These are phyloP conservation scores for Cutaneotrichosporon mucoides DNA, from an alignment of 1,284 basidiomycete genomes.

Conservation along the genomic window DNA sequence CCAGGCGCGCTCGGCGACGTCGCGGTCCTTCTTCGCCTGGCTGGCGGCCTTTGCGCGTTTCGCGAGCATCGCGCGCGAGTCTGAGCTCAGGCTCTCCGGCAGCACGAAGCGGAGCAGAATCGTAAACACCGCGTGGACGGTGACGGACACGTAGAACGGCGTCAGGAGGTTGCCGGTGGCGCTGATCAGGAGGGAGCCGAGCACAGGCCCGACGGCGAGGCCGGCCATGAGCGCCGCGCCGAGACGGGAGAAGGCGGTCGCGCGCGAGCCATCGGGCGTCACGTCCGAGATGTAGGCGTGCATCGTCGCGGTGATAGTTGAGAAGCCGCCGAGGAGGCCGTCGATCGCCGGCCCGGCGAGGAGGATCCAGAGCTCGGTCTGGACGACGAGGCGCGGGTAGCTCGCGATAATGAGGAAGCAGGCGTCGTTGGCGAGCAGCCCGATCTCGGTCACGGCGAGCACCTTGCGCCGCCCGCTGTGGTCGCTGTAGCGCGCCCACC, in stretches of 20 bases:
- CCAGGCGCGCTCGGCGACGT: conserved; percentile 47
- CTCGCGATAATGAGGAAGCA: conserved; percentile 73
- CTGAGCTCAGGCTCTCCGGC: conserved; percentile 65
- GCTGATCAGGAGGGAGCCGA: conserved; percentile 67
- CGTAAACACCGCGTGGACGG: conserved; percentile 52
- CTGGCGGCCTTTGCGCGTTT: conserved; percentile 41
- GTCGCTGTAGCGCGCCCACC: conserved; percentile 82
- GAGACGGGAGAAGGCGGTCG: conserved; percentile 74
- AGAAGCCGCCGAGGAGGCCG: conserved; percentile 78
- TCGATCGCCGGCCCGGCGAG: conserved; percentile 75
- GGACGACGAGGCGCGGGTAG: conserved; percentile 61
- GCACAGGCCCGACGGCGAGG: conserved; percentile 64
- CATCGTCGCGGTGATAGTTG: conserved; percentile 69
- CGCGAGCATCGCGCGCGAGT: conserved; percentile 36
- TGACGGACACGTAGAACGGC: conserved; percentile 64
- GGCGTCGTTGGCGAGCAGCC: conserved; percentile 70
- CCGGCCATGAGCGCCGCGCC: conserved; percentile 56
- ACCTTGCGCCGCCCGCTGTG: conserved; percentile 70
- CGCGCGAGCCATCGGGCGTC: conserved; percentile 75
- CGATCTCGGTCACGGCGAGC: conserved; percentile 64
- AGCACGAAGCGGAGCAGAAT: conserved; percentile 59
- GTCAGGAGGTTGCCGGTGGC: conserved; percentile 59
- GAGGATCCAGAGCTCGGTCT: conserved; percentile 61
- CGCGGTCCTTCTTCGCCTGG: conserved; percentile 34
- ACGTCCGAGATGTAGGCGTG: conserved; percentile 79